Evolutionary conservation across 352 stramenopile species (phyloP).

Genomic region (Phytophthora rubi): DNA sequence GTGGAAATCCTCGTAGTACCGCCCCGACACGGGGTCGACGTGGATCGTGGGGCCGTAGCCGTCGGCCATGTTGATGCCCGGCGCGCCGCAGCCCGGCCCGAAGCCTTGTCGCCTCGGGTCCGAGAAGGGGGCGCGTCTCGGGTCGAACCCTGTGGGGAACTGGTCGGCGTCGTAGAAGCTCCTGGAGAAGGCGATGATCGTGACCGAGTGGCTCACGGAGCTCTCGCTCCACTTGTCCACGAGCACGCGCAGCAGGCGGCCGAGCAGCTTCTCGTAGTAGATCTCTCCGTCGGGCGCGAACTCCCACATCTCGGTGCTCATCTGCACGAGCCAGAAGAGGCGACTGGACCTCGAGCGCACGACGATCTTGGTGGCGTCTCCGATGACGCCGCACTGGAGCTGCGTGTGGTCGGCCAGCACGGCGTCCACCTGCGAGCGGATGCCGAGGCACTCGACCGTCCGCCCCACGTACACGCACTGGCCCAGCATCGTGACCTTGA

Average conservation of each 20-base stretch:
- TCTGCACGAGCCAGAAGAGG: constrained; percentile 98
- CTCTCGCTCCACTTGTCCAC: constrained; percentile 87
- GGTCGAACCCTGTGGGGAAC: constrained; percentile 67
- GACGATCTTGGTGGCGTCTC: constrained; percentile 96
- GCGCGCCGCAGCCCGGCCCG: constrained; percentile 34
- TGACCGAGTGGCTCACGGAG: constrained; percentile 91
- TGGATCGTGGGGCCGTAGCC: constrained; percentile 68
- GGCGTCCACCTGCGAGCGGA: constrained; percentile 93
- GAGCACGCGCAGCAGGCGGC: constrained; percentile 75
- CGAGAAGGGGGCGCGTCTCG: constrained; percentile 43
- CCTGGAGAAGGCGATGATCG: constrained; percentile 92
- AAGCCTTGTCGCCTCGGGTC: constrained; percentile 63
- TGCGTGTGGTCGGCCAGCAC: constrained; percentile 73
- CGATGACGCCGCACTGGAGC: constrained; percentile 93
- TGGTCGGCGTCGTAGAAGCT: constrained; percentile 86
- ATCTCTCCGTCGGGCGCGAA: constrained; percentile 86
- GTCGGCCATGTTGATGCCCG: constrained; percentile 38
- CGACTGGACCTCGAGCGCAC: constrained; percentile 94
- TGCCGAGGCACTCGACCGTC: constrained; percentile 66
- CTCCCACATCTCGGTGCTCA: constrained; percentile 96
- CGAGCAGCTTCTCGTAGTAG: constrained; percentile 93
- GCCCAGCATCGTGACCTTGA: constrained; percentile 82
- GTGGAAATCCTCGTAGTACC: constrained; percentile 85
- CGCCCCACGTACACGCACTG: constrained; percentile 83
- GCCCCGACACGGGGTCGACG: constrained; percentile 53